Evolutionary conservation across 371 early-diverging fungal genomes (phyloP).

Genomic region (Saksenaea oblongispora): DNA sequence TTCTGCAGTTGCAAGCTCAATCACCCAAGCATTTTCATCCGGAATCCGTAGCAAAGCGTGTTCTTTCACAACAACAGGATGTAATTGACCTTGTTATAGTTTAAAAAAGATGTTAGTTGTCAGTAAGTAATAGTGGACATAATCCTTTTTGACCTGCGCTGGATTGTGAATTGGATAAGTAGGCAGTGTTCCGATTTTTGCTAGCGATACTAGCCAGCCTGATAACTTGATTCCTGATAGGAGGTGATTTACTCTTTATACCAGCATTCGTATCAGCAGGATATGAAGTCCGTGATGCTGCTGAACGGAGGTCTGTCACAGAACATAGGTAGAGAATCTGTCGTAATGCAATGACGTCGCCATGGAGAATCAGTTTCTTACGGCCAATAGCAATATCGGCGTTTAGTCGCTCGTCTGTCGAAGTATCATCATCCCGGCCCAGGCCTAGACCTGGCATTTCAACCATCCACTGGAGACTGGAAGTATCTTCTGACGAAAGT

Average conservation of each 20-base stretch:
- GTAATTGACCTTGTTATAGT: background rate
- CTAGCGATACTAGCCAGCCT: no score
- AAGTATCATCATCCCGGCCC: conserved; percentile 17
- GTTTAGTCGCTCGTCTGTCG: conserved; percentile 29
- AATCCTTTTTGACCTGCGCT: background rate
- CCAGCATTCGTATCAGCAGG: background rate
- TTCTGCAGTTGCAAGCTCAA: conserved; percentile 17
- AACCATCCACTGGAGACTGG: conserved; percentile 19
- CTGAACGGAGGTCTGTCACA: background rate
- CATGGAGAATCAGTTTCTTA: conserved; percentile 29
- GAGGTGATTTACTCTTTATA: background rate
- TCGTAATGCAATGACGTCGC: conserved; percentile 36
- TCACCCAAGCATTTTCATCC: conserved; percentile 21
- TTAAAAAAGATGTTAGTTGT: background rate
- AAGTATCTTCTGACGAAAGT: background rate
- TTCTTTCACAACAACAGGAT: conserved; percentile 23
- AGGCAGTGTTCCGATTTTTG: no score
- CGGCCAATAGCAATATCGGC: conserved; percentile 37
- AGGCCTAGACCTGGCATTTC: conserved; percentile 29
- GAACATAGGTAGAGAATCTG: conserved; percentile 34
- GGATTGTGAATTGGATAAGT: background rate
- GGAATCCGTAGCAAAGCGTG: conserved; percentile 9
- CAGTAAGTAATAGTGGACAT: background rate
- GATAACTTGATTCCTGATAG: background rate
- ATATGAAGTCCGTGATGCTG: background rate